Evolutionary conservation across 2,329 filamentous ascomycete species (phyloP), one percentile per base, ranked within the genome.

Genomic region (Claviceps arundinis): DNA sequence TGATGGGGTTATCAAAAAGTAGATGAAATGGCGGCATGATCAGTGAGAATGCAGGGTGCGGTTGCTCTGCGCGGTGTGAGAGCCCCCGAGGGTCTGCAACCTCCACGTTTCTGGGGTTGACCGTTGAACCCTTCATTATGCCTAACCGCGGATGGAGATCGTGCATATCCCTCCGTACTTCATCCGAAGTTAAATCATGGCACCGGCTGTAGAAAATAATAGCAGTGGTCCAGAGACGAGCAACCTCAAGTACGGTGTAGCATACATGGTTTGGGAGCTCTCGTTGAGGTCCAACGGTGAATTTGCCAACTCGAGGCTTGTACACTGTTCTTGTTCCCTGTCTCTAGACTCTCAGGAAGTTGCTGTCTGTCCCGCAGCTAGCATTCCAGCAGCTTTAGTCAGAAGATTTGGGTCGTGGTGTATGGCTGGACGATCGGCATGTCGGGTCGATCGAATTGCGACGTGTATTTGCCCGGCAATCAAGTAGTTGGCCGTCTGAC

Each of bases 111-210:
- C 37, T 30, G 3, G 14, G 26, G 30, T 22, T 24, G 30, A 14
- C 11, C 13, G 22, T n/a, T 30, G 30, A 14, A n/a, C 13, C 19
- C 26, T 37, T 40, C 37, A 19, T 56, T 54, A 50, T 51, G 47
- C 46, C 64, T 56, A 58, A 61, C 61, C 60, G 62, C 61, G 62
- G 13, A 44, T 24, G 13, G 16, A 17, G 44, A 46, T 46, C 24
- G 44, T 46, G 44, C 44, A 46, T 34, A 34, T 34, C 24, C 24
- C 30, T 17, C 44, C 44, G 24, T 34, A 16, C 44, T 34, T 46
- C 44, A 16, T 46, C 24, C 44, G 16, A n/a, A 46, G 14, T 34
- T 34, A 13, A 34, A 34, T 34, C 30, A 34, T 34, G 30, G 30
- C 11, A 11, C 30, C 30, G 4, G 9, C 30, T 11, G 9, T 11